Percentiles rank a stretch among this genome's conserved stretches.
phyloP scores from a whole-genome alignment of 805 yeast species.

The Suhomyces pyralidae region DNA sequence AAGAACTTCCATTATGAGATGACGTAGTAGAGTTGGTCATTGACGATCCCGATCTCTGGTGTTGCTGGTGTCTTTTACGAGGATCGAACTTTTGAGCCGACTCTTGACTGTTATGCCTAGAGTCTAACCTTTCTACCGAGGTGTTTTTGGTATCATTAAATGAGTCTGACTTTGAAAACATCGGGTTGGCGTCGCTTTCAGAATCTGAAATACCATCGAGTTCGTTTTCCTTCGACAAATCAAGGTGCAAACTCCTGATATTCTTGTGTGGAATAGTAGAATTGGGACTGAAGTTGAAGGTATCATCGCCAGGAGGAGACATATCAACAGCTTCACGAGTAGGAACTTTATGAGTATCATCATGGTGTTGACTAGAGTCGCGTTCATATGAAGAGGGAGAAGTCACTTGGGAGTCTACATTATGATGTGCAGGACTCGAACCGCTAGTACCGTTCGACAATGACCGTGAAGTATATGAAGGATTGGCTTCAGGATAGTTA shows the following conservation, averaged over 20 bases:
- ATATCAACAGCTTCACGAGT: not conserved
- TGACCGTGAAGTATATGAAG: not conserved
- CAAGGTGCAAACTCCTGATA: conserved; percentile 21
- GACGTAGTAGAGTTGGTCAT: not conserved
- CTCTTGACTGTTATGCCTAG: conserved; percentile 1
- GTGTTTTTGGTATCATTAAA: conserved; percentile 8
- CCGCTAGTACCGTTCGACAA: not conserved
- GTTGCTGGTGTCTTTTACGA: conserved; percentile 2
- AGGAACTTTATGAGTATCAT: not conserved
- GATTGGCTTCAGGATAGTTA: not conserved
- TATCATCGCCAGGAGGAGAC: conserved; percentile 1
- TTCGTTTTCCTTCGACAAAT: conserved; percentile 5
- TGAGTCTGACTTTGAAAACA: conserved; percentile 5
- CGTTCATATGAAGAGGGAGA: not conserved
- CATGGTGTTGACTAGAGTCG: not conserved
- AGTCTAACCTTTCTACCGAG: conserved; percentile 4
- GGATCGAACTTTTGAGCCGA: conserved; percentile 1
- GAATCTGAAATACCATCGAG: conserved; percentile 7
- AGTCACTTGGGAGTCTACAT: not conserved
- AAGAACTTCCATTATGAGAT: conserved; percentile 9
- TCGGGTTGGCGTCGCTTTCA: conserved; percentile 2
- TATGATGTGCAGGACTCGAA: not conserved
- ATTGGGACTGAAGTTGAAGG: conserved; percentile 16
- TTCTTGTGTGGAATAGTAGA: conserved; percentile 13
- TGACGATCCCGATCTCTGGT: not conserved